Conservation (phyloP, 1,284 basidiomycete species). For the Coniophora puteana region DNA sequence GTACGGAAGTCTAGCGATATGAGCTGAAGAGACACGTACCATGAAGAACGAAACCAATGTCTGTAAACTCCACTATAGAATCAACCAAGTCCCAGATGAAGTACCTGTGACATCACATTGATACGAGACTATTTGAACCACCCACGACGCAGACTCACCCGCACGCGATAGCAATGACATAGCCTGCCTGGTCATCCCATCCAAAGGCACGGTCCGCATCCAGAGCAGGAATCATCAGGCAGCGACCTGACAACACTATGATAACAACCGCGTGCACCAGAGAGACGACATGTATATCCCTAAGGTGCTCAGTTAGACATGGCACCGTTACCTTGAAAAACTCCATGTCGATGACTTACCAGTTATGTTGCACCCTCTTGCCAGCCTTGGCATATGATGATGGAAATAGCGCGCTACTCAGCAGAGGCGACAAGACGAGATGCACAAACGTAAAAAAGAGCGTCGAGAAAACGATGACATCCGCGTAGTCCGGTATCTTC, state of each 20-base stretch:
- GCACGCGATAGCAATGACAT: slow-evolving; percentile 38
- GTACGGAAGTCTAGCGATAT: neutral
- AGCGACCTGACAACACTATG: slow-evolving; percentile 38
- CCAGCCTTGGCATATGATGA: slow-evolving; percentile 39
- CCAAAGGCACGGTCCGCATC: slow-evolving; percentile 45
- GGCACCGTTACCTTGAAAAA: neutral
- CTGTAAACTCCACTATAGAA: slow-evolving; percentile 42
- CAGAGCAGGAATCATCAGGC: slow-evolving; percentile 33
- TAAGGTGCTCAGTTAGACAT: slow-evolving; percentile 18
- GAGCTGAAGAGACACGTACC: slow-evolving; percentile 32
- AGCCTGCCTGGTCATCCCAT: slow-evolving; percentile 37
- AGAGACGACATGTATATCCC: slow-evolving; percentile 53
- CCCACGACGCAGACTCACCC: slow-evolving; percentile 37
- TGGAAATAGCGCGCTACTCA: slow-evolving; percentile 40
- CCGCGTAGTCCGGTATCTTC: slow-evolving; percentile 55
- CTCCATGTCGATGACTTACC: slow-evolving; percentile 40
- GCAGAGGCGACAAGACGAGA: slow-evolving; percentile 44
- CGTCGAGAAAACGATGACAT: slow-evolving; percentile 63
- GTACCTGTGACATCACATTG: slow-evolving; percentile 28
- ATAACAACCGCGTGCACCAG: slow-evolving; percentile 43
- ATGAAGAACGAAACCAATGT: slow-evolving; percentile 62
- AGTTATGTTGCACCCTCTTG: slow-evolving; percentile 45
- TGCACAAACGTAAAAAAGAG: slow-evolving; percentile 47
- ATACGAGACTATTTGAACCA: too few species aligned
- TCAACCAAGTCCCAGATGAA: slow-evolving; percentile 57